Conservation (phyloP, 768 basidiomycete species). For the Tricholoma furcatifolium region DNA sequence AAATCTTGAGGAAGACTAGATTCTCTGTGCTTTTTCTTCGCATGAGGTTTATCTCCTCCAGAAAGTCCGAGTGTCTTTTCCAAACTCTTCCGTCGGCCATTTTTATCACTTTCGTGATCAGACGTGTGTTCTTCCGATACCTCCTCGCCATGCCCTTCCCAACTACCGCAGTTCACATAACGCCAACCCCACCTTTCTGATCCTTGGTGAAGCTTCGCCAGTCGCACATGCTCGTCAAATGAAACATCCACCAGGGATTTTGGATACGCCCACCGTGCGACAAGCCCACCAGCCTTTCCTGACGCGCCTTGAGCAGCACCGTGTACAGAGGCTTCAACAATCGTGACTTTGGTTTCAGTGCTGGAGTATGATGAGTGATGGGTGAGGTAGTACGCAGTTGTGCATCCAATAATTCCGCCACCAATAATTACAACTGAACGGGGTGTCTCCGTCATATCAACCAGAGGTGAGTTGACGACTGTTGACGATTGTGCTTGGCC, state of each 20-base stretch:
- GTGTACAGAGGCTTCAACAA: constrained; percentile 68
- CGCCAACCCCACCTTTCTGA: constrained; percentile 81
- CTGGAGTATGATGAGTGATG: constrained; percentile 46
- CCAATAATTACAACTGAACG: constrained; percentile 73
- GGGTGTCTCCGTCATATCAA: constrained; percentile 7
- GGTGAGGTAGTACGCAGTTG: constrained; percentile 78
- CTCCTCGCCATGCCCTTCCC: constrained; percentile 62
- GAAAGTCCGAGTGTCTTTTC: constrained; percentile 55
- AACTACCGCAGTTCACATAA: constrained; percentile 67
- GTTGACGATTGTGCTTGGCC: not conserved
- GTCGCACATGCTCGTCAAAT: constrained; percentile 68
- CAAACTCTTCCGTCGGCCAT: constrained; percentile 36
- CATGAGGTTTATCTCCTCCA: constrained; percentile 19
- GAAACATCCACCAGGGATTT: constrained; percentile 69
- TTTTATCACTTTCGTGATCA: constrained; percentile 6
- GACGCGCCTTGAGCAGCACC: constrained; percentile 78
- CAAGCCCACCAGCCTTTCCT: constrained; percentile 82
- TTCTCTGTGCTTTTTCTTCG: constrained; percentile 17
- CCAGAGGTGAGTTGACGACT: not conserved
- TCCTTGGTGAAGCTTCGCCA: constrained; percentile 71
- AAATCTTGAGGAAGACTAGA: constrained; percentile 50
- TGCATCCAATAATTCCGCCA: constrained; percentile 84
- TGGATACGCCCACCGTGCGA: constrained; percentile 85
- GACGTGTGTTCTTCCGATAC: constrained; percentile 9
- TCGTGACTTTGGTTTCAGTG: constrained; percentile 45